Percentiles rank a stretch among this genome's conserved stretches.
Evolutionary conservation across 164 flowering plant genomes (phyloP).

Genomic region (Umbellularia californica): DNA sequence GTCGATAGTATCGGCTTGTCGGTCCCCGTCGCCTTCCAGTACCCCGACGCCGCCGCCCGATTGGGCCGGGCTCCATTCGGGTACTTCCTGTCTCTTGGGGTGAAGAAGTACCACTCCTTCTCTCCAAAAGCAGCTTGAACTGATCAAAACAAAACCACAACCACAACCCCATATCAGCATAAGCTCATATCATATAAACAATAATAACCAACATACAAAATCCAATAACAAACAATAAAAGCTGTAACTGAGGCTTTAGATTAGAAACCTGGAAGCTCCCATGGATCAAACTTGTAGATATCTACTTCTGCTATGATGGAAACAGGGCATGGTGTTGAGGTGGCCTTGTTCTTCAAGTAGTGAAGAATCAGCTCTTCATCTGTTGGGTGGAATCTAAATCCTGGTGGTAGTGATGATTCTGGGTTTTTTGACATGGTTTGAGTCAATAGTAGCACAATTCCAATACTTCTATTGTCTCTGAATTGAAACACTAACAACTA

Average conservation of each 20-base stretch:
- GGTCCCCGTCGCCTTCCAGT: constrained; percentile 63
- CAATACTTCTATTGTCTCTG: too few relatives aligned
- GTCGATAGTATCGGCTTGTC: constrained; percentile 33
- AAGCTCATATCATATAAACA: too few relatives aligned
- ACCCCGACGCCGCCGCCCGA: constrained; percentile 51
- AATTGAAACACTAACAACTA: neutral
- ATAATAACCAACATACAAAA: too few relatives aligned
- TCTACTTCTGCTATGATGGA: constrained; percentile 44
- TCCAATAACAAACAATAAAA: too few relatives aligned
- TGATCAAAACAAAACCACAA: constrained; percentile 6
- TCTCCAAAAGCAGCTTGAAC: constrained; percentile 44
- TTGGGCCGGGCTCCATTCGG: constrained; percentile 57
- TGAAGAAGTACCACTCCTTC: constrained; percentile 58
- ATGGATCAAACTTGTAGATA: constrained; percentile 50
- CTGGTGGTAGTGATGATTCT: constrained; percentile 31
- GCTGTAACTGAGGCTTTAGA: too few relatives aligned
- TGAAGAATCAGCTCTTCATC: constrained; percentile 59
- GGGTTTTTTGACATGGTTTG: constrained; percentile 6
- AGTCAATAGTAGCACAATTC: neutral
- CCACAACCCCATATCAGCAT: neutral
- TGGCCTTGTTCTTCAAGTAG: constrained; percentile 32
- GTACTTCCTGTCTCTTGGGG: constrained; percentile 53
- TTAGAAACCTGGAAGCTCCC: constrained; percentile 42
- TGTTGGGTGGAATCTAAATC: constrained; percentile 60
- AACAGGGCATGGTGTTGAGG: constrained; percentile 31